Conservation (phyloP, 108 stramenopile genomes). For the Fistulifera pelliculosa region DNA sequence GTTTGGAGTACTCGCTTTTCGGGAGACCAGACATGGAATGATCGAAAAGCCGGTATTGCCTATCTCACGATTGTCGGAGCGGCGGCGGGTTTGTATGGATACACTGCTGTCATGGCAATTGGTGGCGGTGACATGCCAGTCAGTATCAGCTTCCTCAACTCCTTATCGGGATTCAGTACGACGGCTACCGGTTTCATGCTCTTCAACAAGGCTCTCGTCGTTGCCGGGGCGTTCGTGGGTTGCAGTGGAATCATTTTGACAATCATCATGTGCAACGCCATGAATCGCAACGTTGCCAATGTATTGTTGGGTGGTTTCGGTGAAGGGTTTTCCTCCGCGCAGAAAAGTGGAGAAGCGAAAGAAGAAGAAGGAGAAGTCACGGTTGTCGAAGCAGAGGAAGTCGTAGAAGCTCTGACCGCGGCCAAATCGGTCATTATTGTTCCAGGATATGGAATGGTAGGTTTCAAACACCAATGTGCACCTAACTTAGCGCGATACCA, state of each 20-base stretch:
- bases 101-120: constrained; percentile 54
- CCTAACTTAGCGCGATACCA: not conserved
- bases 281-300: constrained; percentile 71
- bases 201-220: constrained; percentile 63
- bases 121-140: constrained; percentile 89
- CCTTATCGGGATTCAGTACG: constrained; percentile 76
- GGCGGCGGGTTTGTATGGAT: constrained; percentile 49
- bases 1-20: constrained; percentile 32
- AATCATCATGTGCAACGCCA: constrained; percentile 79
- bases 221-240: constrained; percentile 81
- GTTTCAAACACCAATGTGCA: not conserved
- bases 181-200: constrained; percentile 85
- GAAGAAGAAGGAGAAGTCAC: constrained; percentile 23
- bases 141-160: constrained; percentile 79
- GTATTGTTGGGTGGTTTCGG: constrained; percentile 72
- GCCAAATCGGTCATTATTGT: constrained; percentile 71
- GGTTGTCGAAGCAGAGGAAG: constrained; percentile 38
- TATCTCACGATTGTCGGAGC: constrained; percentile 36
- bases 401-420: constrained; percentile 38
- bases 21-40: constrained; percentile 36
- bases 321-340: constrained; percentile 23
- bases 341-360: constrained; percentile 8
- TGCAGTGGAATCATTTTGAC: constrained; percentile 81
- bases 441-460: constrained; percentile 71
- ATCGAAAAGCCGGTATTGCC: constrained; percentile 31